These are phyloP conservation scores for Musa troglodytarum DNA, from an alignment of 176 grass and related monocot species.

Conservation along the genomic window DNA sequence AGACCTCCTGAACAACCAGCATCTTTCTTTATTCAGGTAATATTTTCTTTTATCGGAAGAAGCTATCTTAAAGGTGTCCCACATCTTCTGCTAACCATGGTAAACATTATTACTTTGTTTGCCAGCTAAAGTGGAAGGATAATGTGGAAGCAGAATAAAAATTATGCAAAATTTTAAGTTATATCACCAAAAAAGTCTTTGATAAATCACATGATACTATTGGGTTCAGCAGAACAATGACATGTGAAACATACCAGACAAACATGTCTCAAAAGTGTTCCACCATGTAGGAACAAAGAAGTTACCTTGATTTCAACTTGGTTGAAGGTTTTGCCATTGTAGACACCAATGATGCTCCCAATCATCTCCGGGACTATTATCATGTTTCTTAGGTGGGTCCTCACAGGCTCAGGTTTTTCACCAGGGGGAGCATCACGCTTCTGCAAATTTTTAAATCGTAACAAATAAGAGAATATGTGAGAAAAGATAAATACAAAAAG, in stretches of 20 bases:
- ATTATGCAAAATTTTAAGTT: neutral
- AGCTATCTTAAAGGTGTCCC: no score
- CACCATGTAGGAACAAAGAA: neutral
- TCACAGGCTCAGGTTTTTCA: slow-evolving; percentile 12
- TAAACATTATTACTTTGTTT: no score
- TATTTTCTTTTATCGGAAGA: no score
- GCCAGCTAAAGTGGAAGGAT: no score
- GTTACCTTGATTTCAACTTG: slow-evolving; percentile 9
- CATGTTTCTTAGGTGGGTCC: slow-evolving; percentile 13
- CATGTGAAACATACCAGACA: neutral
- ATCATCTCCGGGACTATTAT: slow-evolving; percentile 17
- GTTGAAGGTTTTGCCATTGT: slow-evolving; percentile 13
- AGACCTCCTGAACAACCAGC: no score
- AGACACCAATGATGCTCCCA: slow-evolving; percentile 14
- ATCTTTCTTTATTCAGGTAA: no score
- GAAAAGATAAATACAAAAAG: no score
- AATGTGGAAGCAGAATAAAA: no score
- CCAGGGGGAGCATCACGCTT: slow-evolving; percentile 10
- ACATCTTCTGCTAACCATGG: no score
- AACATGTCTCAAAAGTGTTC: neutral
- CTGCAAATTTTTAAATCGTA: neutral
- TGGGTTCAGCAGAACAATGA: neutral
- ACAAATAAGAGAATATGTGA: neutral
- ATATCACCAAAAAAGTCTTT: neutral
- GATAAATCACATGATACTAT: neutral